Percentiles rank a stretch among this genome's conserved stretches.
Conservation (phyloP, 768 basidiomycete genomes). For the Rhodotorula kratochvilovae region DNA sequence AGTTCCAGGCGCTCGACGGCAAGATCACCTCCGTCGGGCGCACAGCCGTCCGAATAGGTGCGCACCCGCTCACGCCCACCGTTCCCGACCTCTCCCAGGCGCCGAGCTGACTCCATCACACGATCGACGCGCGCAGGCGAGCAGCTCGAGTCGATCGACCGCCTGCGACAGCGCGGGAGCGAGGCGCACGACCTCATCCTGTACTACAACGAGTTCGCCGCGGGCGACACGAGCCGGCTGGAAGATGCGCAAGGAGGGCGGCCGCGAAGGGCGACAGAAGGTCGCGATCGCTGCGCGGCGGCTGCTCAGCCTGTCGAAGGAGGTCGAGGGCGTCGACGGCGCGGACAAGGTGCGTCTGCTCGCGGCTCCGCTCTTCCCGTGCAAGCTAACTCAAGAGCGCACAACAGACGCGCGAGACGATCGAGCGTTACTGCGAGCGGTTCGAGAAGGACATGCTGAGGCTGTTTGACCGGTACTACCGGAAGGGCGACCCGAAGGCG, state of each 20-base stretch:
- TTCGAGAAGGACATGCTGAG: conserved; percentile 98
- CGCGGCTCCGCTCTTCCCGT: no score
- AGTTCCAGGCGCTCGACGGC: conserved; percentile 58
- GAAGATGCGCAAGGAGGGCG: conserved; percentile 71
- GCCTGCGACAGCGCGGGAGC: conserved; percentile 84
- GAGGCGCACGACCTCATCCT: conserved; percentile 90
- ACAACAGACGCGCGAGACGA: conserved; percentile 73
- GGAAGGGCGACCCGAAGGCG: conserved; percentile 96
- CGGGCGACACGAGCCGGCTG: conserved; percentile 68
- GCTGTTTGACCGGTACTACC: conserved; percentile 90
- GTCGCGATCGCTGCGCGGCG: conserved; percentile 82
- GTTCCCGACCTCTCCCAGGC: background rate
- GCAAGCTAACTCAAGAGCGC: background rate
- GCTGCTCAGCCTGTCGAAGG: conserved; percentile 80
- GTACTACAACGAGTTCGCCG: conserved; percentile 86
- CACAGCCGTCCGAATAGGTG: conserved; percentile 89
- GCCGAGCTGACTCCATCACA: no score
- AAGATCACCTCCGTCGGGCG: conserved; percentile 89
- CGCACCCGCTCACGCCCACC: no score
- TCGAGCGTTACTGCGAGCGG: conserved; percentile 96
- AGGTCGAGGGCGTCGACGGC: conserved; percentile 73
- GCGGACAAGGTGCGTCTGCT: conserved; percentile 64
- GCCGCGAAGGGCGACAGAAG: conserved; percentile 78
- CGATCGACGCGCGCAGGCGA: conserved; percentile 59
- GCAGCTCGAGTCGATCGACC: conserved; percentile 88